These are phyloP conservation scores for Phytophthora cryptogea DNA, from an alignment of 352 stramenopile species.

Conservation along the genomic window DNA sequence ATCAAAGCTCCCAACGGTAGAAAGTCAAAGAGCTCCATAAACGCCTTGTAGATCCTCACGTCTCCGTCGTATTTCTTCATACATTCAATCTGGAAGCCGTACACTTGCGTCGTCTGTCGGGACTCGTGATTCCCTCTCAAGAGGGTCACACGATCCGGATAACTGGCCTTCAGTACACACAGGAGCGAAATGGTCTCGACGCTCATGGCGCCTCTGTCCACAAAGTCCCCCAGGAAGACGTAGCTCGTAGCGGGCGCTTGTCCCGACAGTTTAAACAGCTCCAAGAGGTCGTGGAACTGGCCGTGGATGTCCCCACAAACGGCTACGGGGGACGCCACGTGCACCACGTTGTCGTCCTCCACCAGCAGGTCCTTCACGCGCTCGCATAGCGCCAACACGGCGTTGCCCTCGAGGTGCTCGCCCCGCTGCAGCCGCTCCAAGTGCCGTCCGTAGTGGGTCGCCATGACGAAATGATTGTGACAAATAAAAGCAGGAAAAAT, in stretches of 20 bases:
- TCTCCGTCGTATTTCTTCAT: conserved; percentile 87
- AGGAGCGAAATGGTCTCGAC: conserved; percentile 95
- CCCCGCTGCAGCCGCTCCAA: conserved; percentile 67
- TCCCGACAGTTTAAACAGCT: conserved; percentile 92
- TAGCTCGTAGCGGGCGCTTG: conserved; percentile 86
- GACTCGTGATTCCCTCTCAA: conserved; percentile 96
- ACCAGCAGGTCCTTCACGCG: conserved; percentile 71
- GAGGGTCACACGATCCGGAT: conserved; percentile 92
- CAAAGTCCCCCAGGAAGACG: conserved; percentile 98
- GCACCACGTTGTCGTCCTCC: conserved; percentile 85
- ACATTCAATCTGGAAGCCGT: conserved; percentile 86
- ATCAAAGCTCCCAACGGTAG: conserved; percentile 82
- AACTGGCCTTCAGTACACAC: conserved; percentile 87
- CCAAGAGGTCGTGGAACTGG: conserved; percentile 97
- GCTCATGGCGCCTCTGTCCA: conserved; percentile 95
- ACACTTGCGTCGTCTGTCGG: conserved; percentile 79
- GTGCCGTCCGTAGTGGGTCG: conserved; percentile 44
- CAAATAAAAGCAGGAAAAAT: neutral
- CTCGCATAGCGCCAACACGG: conserved; percentile 65
- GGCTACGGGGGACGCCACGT: conserved; percentile 74
- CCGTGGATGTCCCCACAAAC: conserved; percentile 96
- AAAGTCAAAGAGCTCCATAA: conserved; percentile 84
- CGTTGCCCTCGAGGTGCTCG: conserved; percentile 55
- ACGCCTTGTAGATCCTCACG: conserved; percentile 72
- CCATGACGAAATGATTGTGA: conserved; percentile 11